Evolutionary conservation across 139 green algal genomes (phyloP), one percentile per base, ranked within the genome.

Genomic region (Mesotaenium endlicherianum): DNA sequence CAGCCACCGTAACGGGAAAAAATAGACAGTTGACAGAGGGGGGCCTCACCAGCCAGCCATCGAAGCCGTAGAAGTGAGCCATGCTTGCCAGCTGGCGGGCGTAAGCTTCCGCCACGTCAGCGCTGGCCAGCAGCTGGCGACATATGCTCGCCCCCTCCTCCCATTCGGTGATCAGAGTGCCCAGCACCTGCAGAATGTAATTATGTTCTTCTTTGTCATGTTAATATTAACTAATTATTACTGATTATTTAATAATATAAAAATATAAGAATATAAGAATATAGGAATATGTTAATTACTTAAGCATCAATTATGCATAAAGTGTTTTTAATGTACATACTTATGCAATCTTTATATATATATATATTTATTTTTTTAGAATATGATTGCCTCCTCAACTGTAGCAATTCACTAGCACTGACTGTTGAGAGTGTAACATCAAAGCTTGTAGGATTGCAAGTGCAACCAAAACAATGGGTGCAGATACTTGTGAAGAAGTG

Each of bases 101-200:
- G n/a, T 77, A 36, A 30, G 68, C 57, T n/a, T 78, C 14, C 36
- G 57, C 80, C 0, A 45, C 34, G n/a, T 77, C 44, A 16, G 3
- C 11, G 17, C 64, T 80, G 1, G 79, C 67, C 20, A 97, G 90
- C 36, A 97, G 72, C 26, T 67, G 1, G n/a, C 67, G 38, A 80
- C 93, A 95, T 31, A 85, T 42, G 0, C 45, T 58, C 1, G 55
- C 71, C 4, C 93, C 93, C 0, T 78, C 83, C 0, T 88, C 88
- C 89, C 90, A 95, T 81, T 96, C 93, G 11, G 92, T 95, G 68
- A 95, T 95, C 45, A 95, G 88, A 0, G 93, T 95, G 2, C 93
- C 93, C n/a, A 95, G 85, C 2, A 93, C 80, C 81, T 87, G 81
- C 2, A 69, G 36, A n/a, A 31, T 16, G 59, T 89, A n/a, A n/a